phyloP scores from a whole-genome alignment of 345 rosid genomes.

The Salix exigua region DNA sequence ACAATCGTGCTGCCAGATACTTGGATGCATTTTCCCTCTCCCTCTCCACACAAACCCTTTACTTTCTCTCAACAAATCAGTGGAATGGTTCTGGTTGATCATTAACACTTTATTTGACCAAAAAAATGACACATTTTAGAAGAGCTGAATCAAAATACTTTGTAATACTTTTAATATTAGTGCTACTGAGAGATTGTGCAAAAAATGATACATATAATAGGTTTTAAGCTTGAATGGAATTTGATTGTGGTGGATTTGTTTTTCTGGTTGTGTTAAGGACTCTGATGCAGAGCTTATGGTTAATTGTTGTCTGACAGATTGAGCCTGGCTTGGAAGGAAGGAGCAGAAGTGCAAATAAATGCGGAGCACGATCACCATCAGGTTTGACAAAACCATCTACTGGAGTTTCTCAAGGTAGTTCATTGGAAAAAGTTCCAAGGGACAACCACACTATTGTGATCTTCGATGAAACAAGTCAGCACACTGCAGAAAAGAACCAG shows the following conservation, averaged over 20 bases:
- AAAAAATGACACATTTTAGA: not conserved
- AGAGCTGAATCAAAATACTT: not conserved
- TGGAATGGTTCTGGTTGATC: not conserved
- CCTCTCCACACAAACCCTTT: not conserved
- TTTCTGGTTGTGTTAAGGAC: slow-evolving; percentile 9
- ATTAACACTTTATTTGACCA: not conserved
- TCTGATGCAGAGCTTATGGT: slow-evolving; percentile 2
- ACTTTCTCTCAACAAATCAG: not conserved
- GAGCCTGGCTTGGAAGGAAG: slow-evolving; percentile 16
- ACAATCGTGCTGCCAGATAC: not conserved
- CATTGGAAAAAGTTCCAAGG: slow-evolving; percentile 38
- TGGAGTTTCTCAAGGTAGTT: slow-evolving; percentile 31
- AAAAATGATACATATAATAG: not conserved
- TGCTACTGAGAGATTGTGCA: not conserved
- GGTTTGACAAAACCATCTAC: slow-evolving; percentile 14
- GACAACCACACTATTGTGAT: slow-evolving; percentile 24
- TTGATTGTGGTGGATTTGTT: not conserved
- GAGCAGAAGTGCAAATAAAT: slow-evolving; percentile 10
- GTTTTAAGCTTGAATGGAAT: not conserved
- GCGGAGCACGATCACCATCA: slow-evolving; percentile 17
- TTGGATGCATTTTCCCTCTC: not conserved
- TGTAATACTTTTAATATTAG: not conserved
- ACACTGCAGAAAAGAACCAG: slow-evolving; percentile 29
- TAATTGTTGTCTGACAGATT: slow-evolving; percentile 29
- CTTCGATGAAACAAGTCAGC: slow-evolving; percentile 26